Base-by-base conservation (phyloP, 495 filamentous ascomycete genomes). In the Physcia stellaris region DNA sequence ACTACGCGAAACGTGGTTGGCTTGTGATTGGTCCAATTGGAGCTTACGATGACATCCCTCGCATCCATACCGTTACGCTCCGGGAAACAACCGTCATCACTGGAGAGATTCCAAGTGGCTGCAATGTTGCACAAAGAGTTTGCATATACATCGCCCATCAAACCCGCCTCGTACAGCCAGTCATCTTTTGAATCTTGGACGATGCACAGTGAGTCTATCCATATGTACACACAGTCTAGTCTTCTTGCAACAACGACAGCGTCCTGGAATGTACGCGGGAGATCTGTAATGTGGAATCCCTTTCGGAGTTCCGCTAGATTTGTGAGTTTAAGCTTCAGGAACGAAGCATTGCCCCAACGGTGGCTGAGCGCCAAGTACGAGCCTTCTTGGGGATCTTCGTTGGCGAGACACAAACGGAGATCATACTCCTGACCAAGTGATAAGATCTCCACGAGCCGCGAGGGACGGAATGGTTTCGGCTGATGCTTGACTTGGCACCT, bases 171-270 rank as follows among this genome's bases (percentile, higher is more conserved):
- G 23, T 22, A 16, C 17, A 16, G 21, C 22, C 47, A 48, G 33
- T 48, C 46, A 29, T 35, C 32, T 7, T 29, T 18, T 9, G 27
- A 41, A 30, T 48, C 37, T 42, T 48, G 46, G 4, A 48, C 24
- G 16, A 48, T 48, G 26, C 46, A 48, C 1, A 48, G 29, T 2
- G 46, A 35, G 22, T 48, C 45, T 11, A 48, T 35, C 46, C 46
- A 48, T 15, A 48, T 11, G 27, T 42, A 48, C 10, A 24, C 36
- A 13, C 47, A 13, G 11, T 30, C 22, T 17, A 48, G 44, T 17
- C 22, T 24, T 17, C 43, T 35, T 6, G 44, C 37, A 6, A 47
- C 28, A 11, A 11, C 24, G 19, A 48, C 37, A 32, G 42, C 35
- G 28, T 48, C 46, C 19, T 28, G 27, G 20, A 48, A 24, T 11